Evolutionary conservation across 805 yeast genomes (phyloP).

Genomic region (Candida nitratophila): DNA sequence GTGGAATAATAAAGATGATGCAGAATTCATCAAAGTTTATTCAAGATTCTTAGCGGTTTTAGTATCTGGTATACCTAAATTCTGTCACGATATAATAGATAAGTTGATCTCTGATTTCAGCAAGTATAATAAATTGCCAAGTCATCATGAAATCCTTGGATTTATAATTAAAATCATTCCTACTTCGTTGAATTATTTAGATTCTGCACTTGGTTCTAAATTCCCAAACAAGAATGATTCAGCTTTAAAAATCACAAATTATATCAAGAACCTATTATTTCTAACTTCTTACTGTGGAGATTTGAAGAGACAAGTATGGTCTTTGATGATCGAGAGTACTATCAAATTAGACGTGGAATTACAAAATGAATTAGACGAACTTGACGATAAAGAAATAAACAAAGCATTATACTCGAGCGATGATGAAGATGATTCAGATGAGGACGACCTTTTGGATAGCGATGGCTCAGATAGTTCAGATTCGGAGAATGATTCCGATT

Average conservation of each 20-base stretch:
- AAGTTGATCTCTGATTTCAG: constrained; percentile 60
- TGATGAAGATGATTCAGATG: constrained; percentile 18
- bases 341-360: constrained; percentile 88
- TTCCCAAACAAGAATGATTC: constrained; percentile 79
- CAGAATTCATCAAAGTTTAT: constrained; percentile 43
- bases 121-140: constrained; percentile 9
- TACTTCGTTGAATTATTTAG: constrained; percentile 64
- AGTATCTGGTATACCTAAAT: constrained; percentile 81
- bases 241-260: constrained; percentile 47
- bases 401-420: constrained; percentile 30
- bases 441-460: constrained; percentile 15
- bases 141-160: constrained; percentile 61
- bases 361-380: constrained; percentile 80
- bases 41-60: constrained; percentile 69
- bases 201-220: constrained; percentile 44
- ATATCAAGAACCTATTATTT: constrained; percentile 55
- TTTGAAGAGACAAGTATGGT: constrained; percentile 70
- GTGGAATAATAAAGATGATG: constrained; percentile 34
- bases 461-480: constrained; percentile 8
- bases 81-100: constrained; percentile 79
- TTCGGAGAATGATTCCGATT: constrained; percentile 26
- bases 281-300: constrained; percentile 70
- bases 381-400: constrained; percentile 66
- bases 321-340: constrained; percentile 66
- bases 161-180: constrained; percentile 72